These are phyloP conservation scores for Cutaneotrichosporon sp. DNA, from an alignment of 1,284 basidiomycete species.

Conservation along the genomic window DNA sequence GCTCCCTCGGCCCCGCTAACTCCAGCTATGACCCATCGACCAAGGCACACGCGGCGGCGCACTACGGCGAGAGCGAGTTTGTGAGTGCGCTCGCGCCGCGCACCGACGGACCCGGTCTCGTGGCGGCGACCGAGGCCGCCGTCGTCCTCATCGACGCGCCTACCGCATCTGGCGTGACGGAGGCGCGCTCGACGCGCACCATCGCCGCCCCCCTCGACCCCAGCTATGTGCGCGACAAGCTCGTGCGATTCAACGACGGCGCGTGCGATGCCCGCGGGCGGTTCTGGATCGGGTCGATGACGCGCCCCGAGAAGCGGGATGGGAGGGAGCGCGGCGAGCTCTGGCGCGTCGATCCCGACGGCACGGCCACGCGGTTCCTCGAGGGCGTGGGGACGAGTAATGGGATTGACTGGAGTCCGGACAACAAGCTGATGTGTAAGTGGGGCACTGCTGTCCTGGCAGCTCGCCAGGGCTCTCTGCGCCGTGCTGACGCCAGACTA, in stretches of 20 bases:
- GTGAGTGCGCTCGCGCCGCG: slow-evolving; percentile 41
- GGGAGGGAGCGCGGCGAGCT: slow-evolving; percentile 36
- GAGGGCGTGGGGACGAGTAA: slow-evolving; percentile 45
- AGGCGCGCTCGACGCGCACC: slow-evolving; percentile 6
- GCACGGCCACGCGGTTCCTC: slow-evolving; percentile 29
- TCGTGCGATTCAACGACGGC: slow-evolving; percentile 52
- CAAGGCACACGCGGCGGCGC: slow-evolving; percentile 33
- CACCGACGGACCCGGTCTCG: slow-evolving; percentile 27
- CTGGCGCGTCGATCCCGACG: slow-evolving; percentile 39
- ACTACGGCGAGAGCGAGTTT: slow-evolving; percentile 38
- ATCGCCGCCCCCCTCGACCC: slow-evolving; percentile 30
- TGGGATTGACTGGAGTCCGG: slow-evolving; percentile 51
- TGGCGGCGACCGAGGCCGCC: slow-evolving; percentile 19
- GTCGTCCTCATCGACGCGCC: slow-evolving; percentile 24
- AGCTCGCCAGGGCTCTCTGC: no score
- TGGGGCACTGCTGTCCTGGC: no score
- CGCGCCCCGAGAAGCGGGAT: slow-evolving; percentile 24
- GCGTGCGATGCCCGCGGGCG: slow-evolving; percentile 46
- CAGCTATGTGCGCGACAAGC: slow-evolving; percentile 22
- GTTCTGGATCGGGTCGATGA: slow-evolving; percentile 45
- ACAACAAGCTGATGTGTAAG: slow-evolving; percentile 49
- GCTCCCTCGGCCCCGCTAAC: not conserved
- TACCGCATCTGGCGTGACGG: no score
- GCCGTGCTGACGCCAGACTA: slow-evolving; percentile 37
- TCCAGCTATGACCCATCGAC: slow-evolving; percentile 38